Evolutionary conservation across 352 stramenopile genomes (phyloP), one percentile per base, ranked within the genome.

Genomic region (Phytophthora citricola): DNA sequence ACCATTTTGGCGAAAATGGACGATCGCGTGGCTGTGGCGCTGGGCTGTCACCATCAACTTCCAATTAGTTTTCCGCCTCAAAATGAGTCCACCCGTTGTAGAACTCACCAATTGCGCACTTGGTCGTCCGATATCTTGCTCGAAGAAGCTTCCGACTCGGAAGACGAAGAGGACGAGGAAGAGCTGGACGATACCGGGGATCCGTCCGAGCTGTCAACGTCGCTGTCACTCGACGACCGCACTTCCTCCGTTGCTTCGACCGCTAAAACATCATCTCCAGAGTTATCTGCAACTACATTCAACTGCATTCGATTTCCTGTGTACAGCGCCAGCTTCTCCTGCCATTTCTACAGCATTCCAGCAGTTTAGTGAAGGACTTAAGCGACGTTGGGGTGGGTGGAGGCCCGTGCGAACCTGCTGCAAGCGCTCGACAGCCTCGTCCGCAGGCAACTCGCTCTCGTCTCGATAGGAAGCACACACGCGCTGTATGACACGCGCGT

Each of bases 401-500:
- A 58, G 36, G 45, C 27, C 26, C 17, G n/a, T 15, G 31, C 34
- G 11, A 52, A 81, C 77, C 64, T 79, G 63, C 36, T 73, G 68
- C 32, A 84, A 53, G 10, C 63, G 43, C 22, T 51, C 58, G 2
- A 70, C 52, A 12, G 57, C 50, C 5, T 66, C 52, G 10, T 58
- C 47, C 7, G 70, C 58, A 17, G 44, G 11, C 0, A 38, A 31
- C 40, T 75, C 56, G n/a, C 63, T 69, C 24, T 74, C 22, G 52
- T 82, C 45, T n/a, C 46, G 56, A 41, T 87, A 87, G 7, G 65
- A 64, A 43, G 58, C 52, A 48, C 80, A 90, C 43, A 90, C 80
- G 43, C 83, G 80, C n/a, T 63, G 59, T 43, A 91, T 85, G 14
- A 90, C 75, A 39, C 80, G 80, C 52, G 73, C 51, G 57, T 91